Base-by-base conservation (phyloP, 495 filamentous ascomycete species). In the Hypomontagnella submonticulosa region DNA sequence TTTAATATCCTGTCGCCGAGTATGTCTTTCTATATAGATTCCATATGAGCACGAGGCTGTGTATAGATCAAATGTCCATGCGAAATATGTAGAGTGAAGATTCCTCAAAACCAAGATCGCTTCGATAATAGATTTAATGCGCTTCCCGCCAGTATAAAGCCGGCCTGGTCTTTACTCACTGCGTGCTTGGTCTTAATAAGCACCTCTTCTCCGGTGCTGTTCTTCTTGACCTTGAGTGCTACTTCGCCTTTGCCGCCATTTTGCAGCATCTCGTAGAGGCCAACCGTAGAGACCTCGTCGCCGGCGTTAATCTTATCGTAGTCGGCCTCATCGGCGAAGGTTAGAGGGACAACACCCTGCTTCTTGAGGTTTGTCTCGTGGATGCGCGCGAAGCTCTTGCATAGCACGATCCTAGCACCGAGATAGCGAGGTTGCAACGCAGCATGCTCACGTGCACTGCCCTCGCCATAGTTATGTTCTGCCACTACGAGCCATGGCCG, bases 311-410 rank as follows among this genome's bases (percentile, higher is more conserved):
- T 88, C 50, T 77, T 76, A 61, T 93, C 92, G 73, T 99, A 99
- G 73, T 98, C 96, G n/a, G 78, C 80, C 71, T 90, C 90, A 71
- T 95, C 83, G 1, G 79, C 91, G 70, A 99, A 97, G 0, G 91
- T 96, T 61, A 99, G 78, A 0, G 95, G 95, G 16, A 97, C 92
- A 12, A 99, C 90, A 59, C 95, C 95, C 81, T 99, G 95, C 83
- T 99, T 98, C 88, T 99, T 99, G 30, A 99, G 80, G 78, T 99
- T 99, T 13, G 95, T 97, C 83, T 99, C 96, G 80, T 99, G 95
- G 76, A 99, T 99, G 41, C 95, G 85, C 2, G 95, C 95, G 75
- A 99, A 98, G 73, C 83, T 88, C 84, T 98, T 98, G 55, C 89
- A 83, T 19, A 98, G 86, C 43, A 99, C 92, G 68, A 97, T 77